Evolutionary conservation across 306 rosid species (phyloP), one percentile per base, ranked within the genome.

Genomic region (Vachellia collinsii): DNA sequence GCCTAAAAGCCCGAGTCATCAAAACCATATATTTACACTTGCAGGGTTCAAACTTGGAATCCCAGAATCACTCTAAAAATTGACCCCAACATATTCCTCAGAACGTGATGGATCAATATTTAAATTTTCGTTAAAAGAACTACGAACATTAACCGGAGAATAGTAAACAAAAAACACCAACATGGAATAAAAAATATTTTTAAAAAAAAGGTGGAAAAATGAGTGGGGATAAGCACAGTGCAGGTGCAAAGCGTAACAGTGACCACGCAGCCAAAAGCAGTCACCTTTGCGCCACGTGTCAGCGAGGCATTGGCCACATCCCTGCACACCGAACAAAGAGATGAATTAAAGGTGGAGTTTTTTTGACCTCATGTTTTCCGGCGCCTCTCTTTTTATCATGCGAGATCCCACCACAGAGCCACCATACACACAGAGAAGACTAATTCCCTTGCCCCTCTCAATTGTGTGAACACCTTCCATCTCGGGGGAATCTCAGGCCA

Each of bases 351-450:
- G 86, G 79, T 78, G 79, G 43, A 86, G 88, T 39, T 39, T 39
- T 39, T 82, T 83, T 61, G 67, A 61, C 74, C 70, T 79, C 51
- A 66, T 36, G 83, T 83, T 86, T 81, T 85, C 80, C 78, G 90
- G 90, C 73, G n/a, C 44, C 76, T 76, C 83, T 80, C 70, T 6
- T 34, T 71, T 64, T 43, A 2, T 29, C 34, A 29, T 29, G 86
- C 91, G 72, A 67, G 72, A 77, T 73, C 42, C 50, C 8, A 16
- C 63, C 54, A 1, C 77, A 62, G 79, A 17, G 58, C 83, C 87
- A 22, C 61, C 25, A 54, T 1, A 20, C 25, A 54, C 59, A 23
- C 39, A 74, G 34, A 29, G 34, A 2, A 39, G 22, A 74, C 1
- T 2, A 3, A 11, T 43, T 66, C 38, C 74, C 53, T 58, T 63